Base-by-base conservation (phyloP, 179 eudicot genomes). In the Silene coronaria region DNA sequence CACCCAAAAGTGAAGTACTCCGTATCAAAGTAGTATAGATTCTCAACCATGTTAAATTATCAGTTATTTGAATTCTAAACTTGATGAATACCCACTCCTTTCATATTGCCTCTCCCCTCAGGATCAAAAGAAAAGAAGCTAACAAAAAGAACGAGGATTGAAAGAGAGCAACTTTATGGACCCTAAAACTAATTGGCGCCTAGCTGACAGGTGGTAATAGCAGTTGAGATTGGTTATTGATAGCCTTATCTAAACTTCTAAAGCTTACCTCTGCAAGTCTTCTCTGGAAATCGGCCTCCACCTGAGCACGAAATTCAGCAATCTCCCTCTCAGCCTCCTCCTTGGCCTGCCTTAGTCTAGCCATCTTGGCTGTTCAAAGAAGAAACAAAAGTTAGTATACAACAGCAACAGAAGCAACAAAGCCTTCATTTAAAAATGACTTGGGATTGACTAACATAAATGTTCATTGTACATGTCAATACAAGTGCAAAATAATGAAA, bases 311-410 rank as follows among this genome's bases (percentile, higher is more conserved):
- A 57, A 86, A 90, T 42, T 87, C 89, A 73, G 96, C 96, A 80
- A 91, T 82, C 84, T 95, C 99, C 89, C 84, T 90, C 81, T 88
- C 93, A 45, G 99, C 97, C 79, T 95, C 99, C 67, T 95, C 97
- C 76, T 95, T 95, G 60, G 99, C 99, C 80, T 92, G 97, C 80
- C 84, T 95, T 74, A 95, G 80, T 82, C 97, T 89, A 65, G 95
- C 90, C 89, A 83, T 75, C 88, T 92, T 95, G 77, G 90, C 99
- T 95, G 79, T 78, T 21, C 45, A 74, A 9, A 67, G 5, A 70
- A 10, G 13, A n/a, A 74, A 70, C 27, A 69, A 12, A 53, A 34
- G 2, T 70, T 26, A 48, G 42, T 51, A 27, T 27, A 26, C 28
- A 53, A 53, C 21, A 53, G 21, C 21, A 53, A n/a, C 21, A 53